Base-by-base conservation (phyloP, 2,329 filamentous ascomycete species). In the Stagonosporopsis rhizophila region DNA sequence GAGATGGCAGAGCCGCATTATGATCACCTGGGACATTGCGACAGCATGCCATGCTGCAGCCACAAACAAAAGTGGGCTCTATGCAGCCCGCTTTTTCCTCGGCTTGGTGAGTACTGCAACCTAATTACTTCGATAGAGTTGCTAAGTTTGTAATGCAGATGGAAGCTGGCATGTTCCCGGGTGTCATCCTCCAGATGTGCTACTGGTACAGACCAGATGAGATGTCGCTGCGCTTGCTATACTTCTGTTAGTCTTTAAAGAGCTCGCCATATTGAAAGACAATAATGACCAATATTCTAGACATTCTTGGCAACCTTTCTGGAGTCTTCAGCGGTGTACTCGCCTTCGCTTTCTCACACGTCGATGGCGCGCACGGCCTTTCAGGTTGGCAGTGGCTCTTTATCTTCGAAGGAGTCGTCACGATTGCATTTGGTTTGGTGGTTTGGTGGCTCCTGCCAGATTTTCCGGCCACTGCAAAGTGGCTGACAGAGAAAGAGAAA, bases 291-390 rank as follows among this genome's bases (percentile, higher is more conserved):
- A 23, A 2, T 6, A 14, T 17, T 7, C 11, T 6, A 55, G 60
- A 60, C n/a, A 44, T 83, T 78, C 41, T 75, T 82, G n/a, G 79
- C 83, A 51, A 81, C 80, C 15, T 75, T 84, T 82, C 83, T 0
- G 82, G 82, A 25, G 83, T 83, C 1, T 85, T 87, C 65, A 82
- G 82, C 17, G 83, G 84, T 2, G 70, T 87, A n/a, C 75, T 87
- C 1, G 83, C 84, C 1, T 81, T 56, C 54, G 65, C 59, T 2
- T 87, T 89, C 62, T 77, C 75, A 22, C 88, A 89, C 62, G 78
- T 86, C 34, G 85, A 89, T 67, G 77, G 78, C 23, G 78, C 79
- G 4, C 65, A 74, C 41, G 81, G 82, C 1, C 74, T 85, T 1
- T 71, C 73, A 9, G 82, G 82, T 9, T 70, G 69, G 69, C 61